Evolutionary conservation across 2,329 filamentous ascomycete species (phyloP).

Genomic region (Hymenoscyphus fructigenus): DNA sequence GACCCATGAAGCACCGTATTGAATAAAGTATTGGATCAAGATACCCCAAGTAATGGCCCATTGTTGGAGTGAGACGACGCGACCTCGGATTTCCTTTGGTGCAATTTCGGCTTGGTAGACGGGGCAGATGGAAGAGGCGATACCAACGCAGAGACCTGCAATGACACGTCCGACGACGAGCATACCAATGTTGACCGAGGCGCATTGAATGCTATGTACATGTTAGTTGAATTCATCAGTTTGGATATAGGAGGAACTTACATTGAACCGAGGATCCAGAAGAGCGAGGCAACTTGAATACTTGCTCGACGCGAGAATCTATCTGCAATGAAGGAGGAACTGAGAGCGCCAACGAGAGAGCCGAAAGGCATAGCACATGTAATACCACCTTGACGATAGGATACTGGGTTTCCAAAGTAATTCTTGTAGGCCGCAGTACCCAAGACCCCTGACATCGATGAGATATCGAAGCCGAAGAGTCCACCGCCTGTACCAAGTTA

Average conservation of each 20-base stretch:
- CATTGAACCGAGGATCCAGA: constrained; percentile 48
- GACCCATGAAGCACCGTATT: constrained; percentile 60
- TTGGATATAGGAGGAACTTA: constrained; percentile 15
- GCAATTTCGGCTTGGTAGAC: constrained; percentile 67
- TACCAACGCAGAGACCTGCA: constrained; percentile 72
- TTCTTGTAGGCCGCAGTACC: constrained; percentile 67
- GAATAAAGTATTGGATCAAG: constrained; percentile 65
- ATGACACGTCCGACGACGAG: constrained; percentile 69
- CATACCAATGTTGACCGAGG: constrained; percentile 66
- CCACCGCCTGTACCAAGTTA: constrained; percentile 54
- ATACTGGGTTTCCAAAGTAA: constrained; percentile 64
- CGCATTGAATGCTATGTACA: constrained; percentile 51
- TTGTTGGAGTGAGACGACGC: constrained; percentile 64
- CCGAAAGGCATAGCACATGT: constrained; percentile 73
- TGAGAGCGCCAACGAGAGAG: constrained; percentile 62
- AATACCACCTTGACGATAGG: constrained; percentile 65
- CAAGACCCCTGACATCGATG: constrained; percentile 68
- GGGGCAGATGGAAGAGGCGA: constrained; percentile 65
- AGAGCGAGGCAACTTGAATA: constrained; percentile 48
- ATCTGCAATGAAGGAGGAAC: constrained; percentile 57
- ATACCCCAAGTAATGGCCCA: constrained; percentile 73
- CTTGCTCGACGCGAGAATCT: constrained; percentile 47
- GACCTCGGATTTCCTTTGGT: constrained; percentile 55
- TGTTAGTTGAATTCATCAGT: neutral
- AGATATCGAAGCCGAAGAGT: constrained; percentile 78